Conservation (phyloP, 495 filamentous ascomycete genomes). For the Aspergillus egyptiacus region DNA sequence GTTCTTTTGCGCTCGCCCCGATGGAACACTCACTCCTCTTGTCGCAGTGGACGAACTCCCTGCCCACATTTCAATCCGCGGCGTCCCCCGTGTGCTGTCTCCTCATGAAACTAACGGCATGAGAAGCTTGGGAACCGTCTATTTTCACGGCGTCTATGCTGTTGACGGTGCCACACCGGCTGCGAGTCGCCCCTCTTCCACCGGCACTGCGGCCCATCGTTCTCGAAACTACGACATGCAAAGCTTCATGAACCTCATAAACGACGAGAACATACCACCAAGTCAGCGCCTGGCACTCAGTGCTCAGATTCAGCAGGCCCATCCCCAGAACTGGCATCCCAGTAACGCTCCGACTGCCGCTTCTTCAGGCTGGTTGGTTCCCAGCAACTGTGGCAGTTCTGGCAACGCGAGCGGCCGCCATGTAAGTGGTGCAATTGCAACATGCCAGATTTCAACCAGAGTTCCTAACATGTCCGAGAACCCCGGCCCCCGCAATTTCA, state of each 20-base stretch:
- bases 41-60: constrained; percentile 62
- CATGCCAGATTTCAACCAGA: neutral
- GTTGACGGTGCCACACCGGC: constrained; percentile 27
- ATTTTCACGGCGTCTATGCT: constrained; percentile 25
- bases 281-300: constrained; percentile 22
- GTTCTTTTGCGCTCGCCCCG: constrained; percentile 53
- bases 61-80: constrained; percentile 28
- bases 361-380: constrained; percentile 16
- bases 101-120: constrained; percentile 39
- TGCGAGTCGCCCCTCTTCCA: constrained; percentile 7
- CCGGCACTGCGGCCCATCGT: constrained; percentile 10
- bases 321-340: constrained; percentile 13
- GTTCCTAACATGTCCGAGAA: constrained; percentile 11
- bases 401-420: constrained; percentile 13
- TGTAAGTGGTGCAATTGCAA: constrained; percentile 12
- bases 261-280: constrained; percentile 20
- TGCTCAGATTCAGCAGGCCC: constrained; percentile 18
- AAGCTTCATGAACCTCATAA: constrained; percentile 18
- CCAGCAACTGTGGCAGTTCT: constrained; percentile 7
- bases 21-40: constrained; percentile 55
- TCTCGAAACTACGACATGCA: constrained; percentile 22
- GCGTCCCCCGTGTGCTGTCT: constrained; percentile 28
- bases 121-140: constrained; percentile 38
- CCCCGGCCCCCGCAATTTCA: constrained; percentile 17
- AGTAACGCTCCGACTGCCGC: constrained; percentile 7